Evolutionary conservation across 2,329 filamentous ascomycete genomes (phyloP).

Genomic region (Alternaria incomplexa): DNA sequence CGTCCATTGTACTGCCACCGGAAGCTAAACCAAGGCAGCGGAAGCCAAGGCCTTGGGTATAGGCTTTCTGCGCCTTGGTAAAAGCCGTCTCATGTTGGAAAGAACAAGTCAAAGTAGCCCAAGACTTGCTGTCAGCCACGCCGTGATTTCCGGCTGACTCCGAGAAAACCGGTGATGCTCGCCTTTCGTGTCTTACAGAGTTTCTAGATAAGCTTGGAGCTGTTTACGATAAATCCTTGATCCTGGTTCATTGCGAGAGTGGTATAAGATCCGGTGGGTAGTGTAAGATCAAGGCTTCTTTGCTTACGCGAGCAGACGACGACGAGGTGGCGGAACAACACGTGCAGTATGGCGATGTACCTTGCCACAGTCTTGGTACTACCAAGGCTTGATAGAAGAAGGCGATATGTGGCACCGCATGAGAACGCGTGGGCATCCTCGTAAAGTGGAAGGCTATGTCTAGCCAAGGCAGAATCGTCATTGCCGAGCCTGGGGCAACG

Average conservation of each 20-base stretch:
- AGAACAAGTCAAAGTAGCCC: not conserved
- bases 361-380: not conserved
- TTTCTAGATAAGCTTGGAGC: not conserved
- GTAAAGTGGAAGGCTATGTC: not conserved
- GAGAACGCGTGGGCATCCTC: not conserved
- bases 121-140: not conserved
- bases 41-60: constrained; percentile 3
- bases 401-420: not conserved
- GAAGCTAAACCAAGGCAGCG: not conserved
- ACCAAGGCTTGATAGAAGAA: not conserved
- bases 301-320: not conserved
- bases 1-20: not conserved
- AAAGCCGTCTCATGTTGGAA: not conserved
- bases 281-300: not conserved
- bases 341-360: not conserved
- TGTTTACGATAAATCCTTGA: not conserved
- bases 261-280: not conserved
- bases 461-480: constrained; percentile 23
- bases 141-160: not conserved
- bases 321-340: not conserved
- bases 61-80: not conserved
- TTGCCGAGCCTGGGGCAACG: constrained; percentile 13
- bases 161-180: not conserved
- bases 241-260: not conserved
- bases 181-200: not conserved